Base-by-base conservation (phyloP, 2,329 filamentous ascomycete genomes). In the Clonostachys rosea region DNA sequence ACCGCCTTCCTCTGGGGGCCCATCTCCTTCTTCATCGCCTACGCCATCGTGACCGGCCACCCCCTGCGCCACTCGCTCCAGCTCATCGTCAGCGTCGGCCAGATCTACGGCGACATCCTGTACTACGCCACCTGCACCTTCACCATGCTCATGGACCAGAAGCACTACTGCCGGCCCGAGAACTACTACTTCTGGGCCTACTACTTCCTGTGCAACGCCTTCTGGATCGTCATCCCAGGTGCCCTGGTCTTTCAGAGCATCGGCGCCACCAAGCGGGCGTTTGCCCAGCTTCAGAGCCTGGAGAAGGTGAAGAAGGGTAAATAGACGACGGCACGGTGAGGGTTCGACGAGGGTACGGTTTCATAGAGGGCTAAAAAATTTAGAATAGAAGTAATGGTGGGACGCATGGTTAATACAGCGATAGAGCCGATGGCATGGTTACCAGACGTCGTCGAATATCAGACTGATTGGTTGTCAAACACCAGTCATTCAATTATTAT, bases 1-100 rank as follows among this genome's bases (percentile, higher is more conserved):
- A 80, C 77, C 7, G 75, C 76, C 34, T 57, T 73, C 39, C 62
- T 65, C 55, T 80, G 76, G 76, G 77, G 77, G 2, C 76, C 77
- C 2, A 58, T 79, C 40, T 79, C 73, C 37, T 74, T 79, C 51
- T 43, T 67, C 35, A 63, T 68, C 50, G 75, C 73, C 4, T 70
- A 61, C 54, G 64, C 61, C 52, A 73, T 79, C 54, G 60, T 69
- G 40, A 60, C 59, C 39, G 58, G 66, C 16, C 67, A 74, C 52
- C 70, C 74, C 7, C 58, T 71, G 6, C 73, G 76, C 8, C 68
- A 79, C 54, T 69, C 73, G 1, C 53, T 79, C 37, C 74, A 79
- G 59, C 55, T 66, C 44, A 63, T 74, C 55, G 59, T 76, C 60
- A 70, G 66, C 56, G 52, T 71, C 7, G 73, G 73, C 6, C 73